Conservation (phyloP, 129 eudicot species). For the Calendula officinalis region DNA sequence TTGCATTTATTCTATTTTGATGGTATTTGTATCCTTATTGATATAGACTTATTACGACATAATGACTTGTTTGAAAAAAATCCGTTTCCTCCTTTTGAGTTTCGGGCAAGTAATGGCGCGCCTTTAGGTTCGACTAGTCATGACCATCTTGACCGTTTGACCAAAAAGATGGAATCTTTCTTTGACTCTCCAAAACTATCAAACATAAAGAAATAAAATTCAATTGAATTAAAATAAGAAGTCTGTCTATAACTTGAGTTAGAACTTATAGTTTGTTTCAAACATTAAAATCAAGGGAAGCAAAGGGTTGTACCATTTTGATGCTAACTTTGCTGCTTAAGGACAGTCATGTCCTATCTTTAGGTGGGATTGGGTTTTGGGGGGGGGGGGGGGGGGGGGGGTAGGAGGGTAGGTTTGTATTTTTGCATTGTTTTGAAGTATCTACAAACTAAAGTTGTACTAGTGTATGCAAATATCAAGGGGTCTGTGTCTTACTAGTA, state of each 20-base stretch:
- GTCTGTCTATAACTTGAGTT: not conserved
- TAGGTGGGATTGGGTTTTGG: not conserved
- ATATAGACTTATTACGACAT: too few species aligned
- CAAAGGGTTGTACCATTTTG: conserved; percentile 12
- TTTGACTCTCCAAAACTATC: conserved; percentile 3
- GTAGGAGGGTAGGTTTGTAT: conserved; percentile 14
- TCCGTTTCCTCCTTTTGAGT: too few species aligned
- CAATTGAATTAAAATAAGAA: not conserved
- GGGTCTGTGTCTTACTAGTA: conserved; percentile 20
- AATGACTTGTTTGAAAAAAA: too few species aligned
- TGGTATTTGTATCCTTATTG: too few species aligned
- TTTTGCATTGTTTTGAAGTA: conserved; percentile 27
- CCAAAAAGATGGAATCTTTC: not conserved
- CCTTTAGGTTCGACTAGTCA: not conserved
- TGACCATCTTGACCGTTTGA: not conserved
- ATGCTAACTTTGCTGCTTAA: conserved; percentile 20
- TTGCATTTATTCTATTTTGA: too few species aligned
- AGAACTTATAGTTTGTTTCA: not conserved
- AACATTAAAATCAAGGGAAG: conserved; percentile 5
- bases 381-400: not conserved
- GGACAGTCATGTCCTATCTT: conserved; percentile 30
- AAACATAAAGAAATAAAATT: not conserved
- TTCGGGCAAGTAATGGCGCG: too few species aligned
- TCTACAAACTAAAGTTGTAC: conserved; percentile 11
- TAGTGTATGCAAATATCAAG: conserved; percentile 24